Percentiles rank a stretch among this genome's conserved stretches.
These are phyloP conservation scores for Periglandula ipomoeae DNA, from an alignment of 2,329 filamentous ascomycete species.

Conservation along the genomic window DNA sequence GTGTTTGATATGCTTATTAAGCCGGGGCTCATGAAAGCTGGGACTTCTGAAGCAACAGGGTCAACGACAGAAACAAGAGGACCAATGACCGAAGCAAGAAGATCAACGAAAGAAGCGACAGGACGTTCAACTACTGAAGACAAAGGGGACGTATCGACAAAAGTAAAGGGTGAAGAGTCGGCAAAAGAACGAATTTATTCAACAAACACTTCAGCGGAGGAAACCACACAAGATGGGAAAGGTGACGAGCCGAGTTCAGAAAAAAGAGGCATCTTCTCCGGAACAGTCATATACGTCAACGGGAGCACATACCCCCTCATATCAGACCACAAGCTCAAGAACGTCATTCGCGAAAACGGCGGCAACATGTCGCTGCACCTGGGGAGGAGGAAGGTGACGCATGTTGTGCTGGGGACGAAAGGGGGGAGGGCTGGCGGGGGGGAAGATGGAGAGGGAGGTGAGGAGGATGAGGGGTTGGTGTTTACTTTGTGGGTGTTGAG, in stretches of 20 bases:
- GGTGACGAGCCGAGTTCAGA: not conserved
- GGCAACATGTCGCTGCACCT: conserved; percentile 62
- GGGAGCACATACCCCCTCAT: conserved; percentile 73
- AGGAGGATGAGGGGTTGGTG: conserved; percentile 51
- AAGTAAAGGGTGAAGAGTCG: too few species aligned
- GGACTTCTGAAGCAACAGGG: too few species aligned
- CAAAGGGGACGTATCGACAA: too few species aligned
- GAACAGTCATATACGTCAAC: conserved; percentile 75
- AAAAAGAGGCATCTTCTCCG: conserved; percentile 49
- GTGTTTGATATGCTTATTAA: conserved; percentile 45
- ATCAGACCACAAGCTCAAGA: conserved; percentile 81
- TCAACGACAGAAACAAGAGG: too few species aligned
- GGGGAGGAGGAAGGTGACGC: conserved; percentile 66
- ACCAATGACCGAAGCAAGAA: too few species aligned
- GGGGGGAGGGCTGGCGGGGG: conserved; percentile 62
- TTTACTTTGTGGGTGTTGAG: conserved; percentile 73
- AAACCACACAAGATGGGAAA: too few species aligned
- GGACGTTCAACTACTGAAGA: too few species aligned
- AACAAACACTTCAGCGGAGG: too few species aligned
- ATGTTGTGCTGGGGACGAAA: conserved; percentile 68
- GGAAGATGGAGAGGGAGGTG: conserved; percentile 78
- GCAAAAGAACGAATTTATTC: too few species aligned
- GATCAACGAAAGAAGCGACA: too few species aligned
- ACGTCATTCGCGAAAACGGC: conserved; percentile 65
- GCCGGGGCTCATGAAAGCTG: conserved; percentile 22